A percentile compares a stretch with the other conserved stretches of the same genome.
phyloP scores from a whole-genome alignment of 2,329 filamentous ascomycete species.

The Anisogramma anomala region DNA sequence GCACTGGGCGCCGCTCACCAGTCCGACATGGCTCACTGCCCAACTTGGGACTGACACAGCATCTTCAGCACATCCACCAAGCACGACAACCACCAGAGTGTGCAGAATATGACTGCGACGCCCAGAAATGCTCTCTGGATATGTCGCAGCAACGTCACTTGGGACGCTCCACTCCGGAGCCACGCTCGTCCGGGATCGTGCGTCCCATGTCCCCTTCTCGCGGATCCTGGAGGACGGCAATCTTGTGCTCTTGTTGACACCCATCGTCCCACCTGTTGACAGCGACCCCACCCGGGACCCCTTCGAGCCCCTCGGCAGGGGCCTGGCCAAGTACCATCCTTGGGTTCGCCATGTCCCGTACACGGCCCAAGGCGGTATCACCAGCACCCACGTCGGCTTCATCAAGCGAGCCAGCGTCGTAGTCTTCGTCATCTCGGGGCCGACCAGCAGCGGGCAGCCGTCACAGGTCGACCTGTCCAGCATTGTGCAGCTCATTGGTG shows the following conservation, averaged over 20 bases:
- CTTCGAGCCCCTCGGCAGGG: conserved; percentile 58
- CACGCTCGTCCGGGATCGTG: conserved; percentile 30
- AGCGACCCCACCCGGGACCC: conserved; percentile 41
- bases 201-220: conserved; percentile 35
- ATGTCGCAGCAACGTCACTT: conserved; percentile 14
- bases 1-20: neutral
- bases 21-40: neutral
- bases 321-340: conserved; percentile 47
- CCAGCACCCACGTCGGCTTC: conserved; percentile 50
- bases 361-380: conserved; percentile 51
- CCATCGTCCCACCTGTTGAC: conserved; percentile 37
- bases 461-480: conserved; percentile 43
- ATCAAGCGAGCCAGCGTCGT: conserved; percentile 48
- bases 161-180: conserved; percentile 17
- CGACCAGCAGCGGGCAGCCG: conserved; percentile 33
- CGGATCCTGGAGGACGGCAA: conserved; percentile 36
- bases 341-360: conserved; percentile 63
- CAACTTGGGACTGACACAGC: conserved; percentile 6
- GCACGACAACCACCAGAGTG: neutral
- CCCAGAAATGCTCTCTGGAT: conserved; percentile 13
- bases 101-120: conserved; percentile 11
- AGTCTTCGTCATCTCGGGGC: conserved; percentile 48
- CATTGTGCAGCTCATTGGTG: conserved; percentile 30
- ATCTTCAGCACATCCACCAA: conserved; percentile 5
- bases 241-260: conserved; percentile 50